Percentiles rank a stretch among this genome's conserved stretches.
These are phyloP conservation scores for Psilocybe cyanescens DNA, from an alignment of 768 basidiomycete genomes.

Conservation along the genomic window DNA sequence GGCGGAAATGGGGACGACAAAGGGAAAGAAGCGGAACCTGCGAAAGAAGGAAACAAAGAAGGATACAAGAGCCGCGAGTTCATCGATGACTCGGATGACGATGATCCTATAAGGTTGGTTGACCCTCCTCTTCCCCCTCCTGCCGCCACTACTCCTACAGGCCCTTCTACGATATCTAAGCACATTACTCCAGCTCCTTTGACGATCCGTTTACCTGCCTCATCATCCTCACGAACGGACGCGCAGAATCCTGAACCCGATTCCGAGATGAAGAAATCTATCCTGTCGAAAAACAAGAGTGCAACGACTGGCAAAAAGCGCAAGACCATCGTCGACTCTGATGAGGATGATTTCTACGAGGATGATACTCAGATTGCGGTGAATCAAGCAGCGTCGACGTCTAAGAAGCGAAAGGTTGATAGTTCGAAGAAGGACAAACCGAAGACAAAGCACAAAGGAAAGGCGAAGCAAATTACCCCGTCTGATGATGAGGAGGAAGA, in stretches of 20 bases:
- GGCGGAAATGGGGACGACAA: slow-evolving; percentile 32
- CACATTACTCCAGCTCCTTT: background rate
- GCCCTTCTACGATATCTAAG: slow-evolving; percentile 7
- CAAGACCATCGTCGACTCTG: slow-evolving; percentile 26
- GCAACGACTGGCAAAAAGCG: slow-evolving; percentile 23
- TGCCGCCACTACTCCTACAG: slow-evolving; percentile 5
- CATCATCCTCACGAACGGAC: background rate
- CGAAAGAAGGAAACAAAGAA: slow-evolving; percentile 28
- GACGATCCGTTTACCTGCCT: background rate
- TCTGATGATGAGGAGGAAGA: slow-evolving; percentile 40
- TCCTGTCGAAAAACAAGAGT: slow-evolving; percentile 8
- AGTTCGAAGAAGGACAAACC: slow-evolving; percentile 8
- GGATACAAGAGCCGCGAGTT: slow-evolving; percentile 49
- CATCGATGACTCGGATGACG: slow-evolving; percentile 36
- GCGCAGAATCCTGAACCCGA: background rate
- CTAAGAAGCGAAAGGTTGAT: slow-evolving; percentile 20
- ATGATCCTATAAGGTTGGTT: slow-evolving; percentile 15
- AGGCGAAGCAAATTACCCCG: slow-evolving; percentile 28
- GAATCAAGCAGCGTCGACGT: slow-evolving; percentile 9
- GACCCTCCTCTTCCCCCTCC: slow-evolving; percentile 21
- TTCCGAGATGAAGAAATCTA: slow-evolving; percentile 4
- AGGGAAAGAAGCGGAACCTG: slow-evolving; percentile 28
- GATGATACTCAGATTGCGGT: slow-evolving; percentile 14
- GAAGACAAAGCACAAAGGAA: slow-evolving; percentile 26
- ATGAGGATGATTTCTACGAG: slow-evolving; percentile 17